A percentile compares a stretch with the other conserved stretches of the same genome.
phyloP scores from a whole-genome alignment of 2,329 filamentous ascomycete species.

The Aspergillus transmontanensis region DNA sequence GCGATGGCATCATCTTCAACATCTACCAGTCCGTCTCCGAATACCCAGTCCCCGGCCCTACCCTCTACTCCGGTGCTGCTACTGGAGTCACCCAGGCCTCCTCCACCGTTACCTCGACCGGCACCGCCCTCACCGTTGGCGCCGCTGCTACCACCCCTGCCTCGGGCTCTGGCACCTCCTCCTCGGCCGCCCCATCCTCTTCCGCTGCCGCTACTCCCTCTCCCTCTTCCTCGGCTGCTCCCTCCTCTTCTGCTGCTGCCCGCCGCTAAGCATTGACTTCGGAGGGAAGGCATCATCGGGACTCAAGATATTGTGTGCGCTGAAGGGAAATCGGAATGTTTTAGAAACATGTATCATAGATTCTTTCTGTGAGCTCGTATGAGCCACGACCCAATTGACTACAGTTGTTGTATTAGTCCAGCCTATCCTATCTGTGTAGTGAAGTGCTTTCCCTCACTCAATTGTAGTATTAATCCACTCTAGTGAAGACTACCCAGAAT shows the following conservation, averaged over 20 bases:
- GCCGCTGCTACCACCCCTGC: slow-evolving; percentile 2
- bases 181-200: background rate
- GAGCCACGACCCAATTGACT: background rate
- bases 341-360: background rate
- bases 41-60: slow-evolving; percentile 55
- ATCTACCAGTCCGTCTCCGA: slow-evolving; percentile 52
- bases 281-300: background rate
- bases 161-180: slow-evolving; percentile 1
- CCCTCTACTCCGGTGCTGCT: slow-evolving; percentile 21
- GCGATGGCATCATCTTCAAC: slow-evolving; percentile 59
- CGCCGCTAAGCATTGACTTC: background rate
- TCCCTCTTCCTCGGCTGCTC: slow-evolving; percentile 3
- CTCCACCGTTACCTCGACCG: slow-evolving; percentile 18
- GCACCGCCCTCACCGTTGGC: slow-evolving; percentile 10
- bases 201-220: slow-evolving; percentile 1
- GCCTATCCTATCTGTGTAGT: background rate
- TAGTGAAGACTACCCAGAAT: no score
- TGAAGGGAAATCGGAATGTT: background rate
- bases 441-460: background rate
- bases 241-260: slow-evolving; percentile 4
- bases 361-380: no score
- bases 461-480: no score
- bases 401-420: background rate
- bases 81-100: slow-evolving; percentile 15
- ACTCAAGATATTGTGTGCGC: background rate